phyloP scores from a whole-genome alignment of 495 filamentous ascomycete species.

The Aspergillus kassunensis region DNA sequence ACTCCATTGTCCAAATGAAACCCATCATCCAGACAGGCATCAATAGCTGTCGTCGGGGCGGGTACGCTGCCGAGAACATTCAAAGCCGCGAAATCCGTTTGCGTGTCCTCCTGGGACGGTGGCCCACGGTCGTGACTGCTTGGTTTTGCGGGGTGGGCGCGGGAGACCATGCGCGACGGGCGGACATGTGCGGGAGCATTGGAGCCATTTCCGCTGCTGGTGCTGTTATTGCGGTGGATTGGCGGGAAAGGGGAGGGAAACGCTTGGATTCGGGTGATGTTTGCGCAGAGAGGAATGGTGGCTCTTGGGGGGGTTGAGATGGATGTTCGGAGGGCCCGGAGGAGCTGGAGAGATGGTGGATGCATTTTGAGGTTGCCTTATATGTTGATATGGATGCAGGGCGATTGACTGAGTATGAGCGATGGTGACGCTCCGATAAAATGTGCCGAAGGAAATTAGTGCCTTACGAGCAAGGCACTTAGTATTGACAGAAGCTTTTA shows the following conservation, averaged over 20 bases:
- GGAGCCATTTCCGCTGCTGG: conserved; percentile 32
- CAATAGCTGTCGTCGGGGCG: conserved; percentile 74
- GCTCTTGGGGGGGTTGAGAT: conserved; percentile 15
- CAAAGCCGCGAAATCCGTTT: conserved; percentile 71
- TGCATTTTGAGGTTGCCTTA: conserved; percentile 34
- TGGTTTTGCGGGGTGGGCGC: conserved; percentile 37
- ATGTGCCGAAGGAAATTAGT: too few species aligned
- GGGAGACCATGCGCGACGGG: conserved; percentile 37
- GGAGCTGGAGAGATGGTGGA: conserved; percentile 41
- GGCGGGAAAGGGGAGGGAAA: conserved; percentile 6
- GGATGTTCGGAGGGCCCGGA: conserved; percentile 40
- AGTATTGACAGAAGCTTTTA: neutral
- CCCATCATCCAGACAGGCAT: conserved; percentile 42
- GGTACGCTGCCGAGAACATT: conserved; percentile 77
- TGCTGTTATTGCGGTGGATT: conserved; percentile 21
- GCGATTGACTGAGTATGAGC: neutral
- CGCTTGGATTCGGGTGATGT: conserved; percentile 9
- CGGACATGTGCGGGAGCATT: conserved; percentile 21
- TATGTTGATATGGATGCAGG: too few species aligned
- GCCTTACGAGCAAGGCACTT: too few species aligned
- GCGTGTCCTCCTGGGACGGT: conserved; percentile 53
- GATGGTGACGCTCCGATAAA: too few species aligned
- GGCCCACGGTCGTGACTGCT: conserved; percentile 55
- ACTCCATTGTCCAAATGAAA: conserved; percentile 55
- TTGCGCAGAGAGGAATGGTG: conserved; percentile 15